Evolutionary conservation across 768 basidiomycete genomes (phyloP).

Genomic region (Hygrocybe punicea): DNA sequence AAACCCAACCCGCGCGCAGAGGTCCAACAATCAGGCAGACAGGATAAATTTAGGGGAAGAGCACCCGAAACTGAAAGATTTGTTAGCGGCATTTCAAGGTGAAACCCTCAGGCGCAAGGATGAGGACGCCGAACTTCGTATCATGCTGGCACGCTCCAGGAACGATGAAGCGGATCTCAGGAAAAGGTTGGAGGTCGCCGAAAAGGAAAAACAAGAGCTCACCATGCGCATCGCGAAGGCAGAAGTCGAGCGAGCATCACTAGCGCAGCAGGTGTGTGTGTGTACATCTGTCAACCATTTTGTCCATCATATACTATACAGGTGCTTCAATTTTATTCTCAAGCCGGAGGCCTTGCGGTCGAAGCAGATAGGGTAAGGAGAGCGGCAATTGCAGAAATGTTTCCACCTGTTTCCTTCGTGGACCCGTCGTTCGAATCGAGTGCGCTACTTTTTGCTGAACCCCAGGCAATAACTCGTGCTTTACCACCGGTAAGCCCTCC

Average conservation of each 20-base stretch:
- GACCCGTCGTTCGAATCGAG: slow-evolving; percentile 15
- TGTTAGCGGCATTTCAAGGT: background rate
- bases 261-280: slow-evolving; percentile 2
- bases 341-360: slow-evolving; percentile 17
- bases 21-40: background rate
- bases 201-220: background rate
- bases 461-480: slow-evolving; percentile 3
- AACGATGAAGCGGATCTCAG: background rate
- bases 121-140: background rate
- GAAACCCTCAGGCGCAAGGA: background rate
- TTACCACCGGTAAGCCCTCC: slow-evolving; percentile 10
- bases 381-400: slow-evolving; percentile 11
- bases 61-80: background rate
- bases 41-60: background rate
- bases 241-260: background rate
- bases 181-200: background rate
- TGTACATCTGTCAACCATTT: background rate
- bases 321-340: slow-evolving; percentile 16
- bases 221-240: background rate
- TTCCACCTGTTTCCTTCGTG: slow-evolving; percentile 14
- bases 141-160: background rate
- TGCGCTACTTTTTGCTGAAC: background rate
- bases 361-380: slow-evolving; percentile 18
- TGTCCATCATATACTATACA: background rate
- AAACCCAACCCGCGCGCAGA: background rate